A percentile compares a stretch with the other conserved stretches of the same genome.
These are phyloP conservation scores for Corynascus novoguineensis DNA, from an alignment of 495 filamentous ascomycete genomes.

Conservation along the genomic window DNA sequence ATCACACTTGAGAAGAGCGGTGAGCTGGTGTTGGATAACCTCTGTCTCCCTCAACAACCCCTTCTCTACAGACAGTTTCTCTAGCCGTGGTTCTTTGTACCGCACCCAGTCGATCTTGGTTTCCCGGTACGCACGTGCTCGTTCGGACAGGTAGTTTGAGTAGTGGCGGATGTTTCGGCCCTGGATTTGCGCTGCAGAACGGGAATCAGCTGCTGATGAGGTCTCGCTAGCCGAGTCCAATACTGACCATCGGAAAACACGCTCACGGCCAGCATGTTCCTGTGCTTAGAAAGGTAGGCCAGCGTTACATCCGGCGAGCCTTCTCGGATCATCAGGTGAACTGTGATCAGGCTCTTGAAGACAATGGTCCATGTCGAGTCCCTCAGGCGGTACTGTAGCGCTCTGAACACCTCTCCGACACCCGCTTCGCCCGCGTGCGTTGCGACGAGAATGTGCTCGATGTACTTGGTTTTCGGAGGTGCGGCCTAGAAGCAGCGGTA, in stretches of 20 bases:
- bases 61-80: slow-evolving; percentile 85
- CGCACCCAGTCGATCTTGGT: slow-evolving; percentile 88
- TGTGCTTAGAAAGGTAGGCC: slow-evolving; percentile 75
- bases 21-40: slow-evolving; percentile 82
- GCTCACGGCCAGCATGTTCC: slow-evolving; percentile 78
- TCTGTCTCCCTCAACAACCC: slow-evolving; percentile 90
- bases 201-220: slow-evolving; percentile 11
- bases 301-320: slow-evolving; percentile 86
- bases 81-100: slow-evolving; percentile 72
- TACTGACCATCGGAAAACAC: slow-evolving; percentile 85
- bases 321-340: slow-evolving; percentile 96
- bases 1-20: slow-evolving; percentile 80
- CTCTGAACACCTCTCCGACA: slow-evolving; percentile 92
- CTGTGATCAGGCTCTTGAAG: slow-evolving; percentile 92
- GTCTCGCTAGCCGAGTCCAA: neutral
- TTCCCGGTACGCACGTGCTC: slow-evolving; percentile 74
- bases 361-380: slow-evolving; percentile 97
- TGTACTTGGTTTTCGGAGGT: slow-evolving; percentile 97
- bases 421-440: slow-evolving; percentile 94
- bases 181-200: slow-evolving; percentile 73
- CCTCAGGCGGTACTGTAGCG: slow-evolving; percentile 77
- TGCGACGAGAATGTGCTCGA: slow-evolving; percentile 94
- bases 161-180: slow-evolving; percentile 93
- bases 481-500: slow-evolving; percentile 58
- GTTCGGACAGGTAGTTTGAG: slow-evolving; percentile 74